Percentiles rank a stretch among this genome's conserved stretches.
phyloP scores from a whole-genome alignment of 2,329 filamentous ascomycete species.

The Akanthomyces dipterigenus region DNA sequence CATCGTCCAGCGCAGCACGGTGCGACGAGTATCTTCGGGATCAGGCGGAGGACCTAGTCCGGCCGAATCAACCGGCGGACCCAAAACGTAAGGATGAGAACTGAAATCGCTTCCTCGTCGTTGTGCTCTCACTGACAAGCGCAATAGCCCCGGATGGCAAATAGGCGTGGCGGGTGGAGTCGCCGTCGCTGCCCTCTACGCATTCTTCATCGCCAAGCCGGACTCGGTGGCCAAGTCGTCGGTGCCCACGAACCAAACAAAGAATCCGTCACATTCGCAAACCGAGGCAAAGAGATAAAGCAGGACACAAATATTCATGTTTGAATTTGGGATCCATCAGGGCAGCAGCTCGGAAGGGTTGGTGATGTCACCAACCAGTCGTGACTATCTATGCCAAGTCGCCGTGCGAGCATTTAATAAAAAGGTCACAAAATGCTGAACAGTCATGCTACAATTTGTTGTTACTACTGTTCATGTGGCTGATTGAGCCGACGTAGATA shows the following conservation, averaged over 20 bases:
- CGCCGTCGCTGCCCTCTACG: background rate
- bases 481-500: no score
- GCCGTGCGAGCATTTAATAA: no score
- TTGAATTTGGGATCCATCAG: no score
- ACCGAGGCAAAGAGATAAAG: background rate
- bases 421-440: no score
- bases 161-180: background rate
- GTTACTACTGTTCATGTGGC: no score
- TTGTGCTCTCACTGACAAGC: background rate
- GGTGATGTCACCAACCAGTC: no score
- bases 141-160: background rate
- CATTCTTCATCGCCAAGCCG: background rate
- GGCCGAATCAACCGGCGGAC: background rate
- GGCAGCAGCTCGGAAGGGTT: no score
- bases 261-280: background rate
- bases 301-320: no score
- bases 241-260: background rate
- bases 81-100: background rate
- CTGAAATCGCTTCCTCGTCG: no score
- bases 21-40: background rate
- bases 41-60: background rate
- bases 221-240: background rate
- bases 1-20: background rate
- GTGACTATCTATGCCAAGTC: no score
- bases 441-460: no score